Evolutionary conservation across 352 stramenopile species (phyloP), one percentile per base, ranked within the genome.

Genomic region (Phytophthora megakarya): DNA sequence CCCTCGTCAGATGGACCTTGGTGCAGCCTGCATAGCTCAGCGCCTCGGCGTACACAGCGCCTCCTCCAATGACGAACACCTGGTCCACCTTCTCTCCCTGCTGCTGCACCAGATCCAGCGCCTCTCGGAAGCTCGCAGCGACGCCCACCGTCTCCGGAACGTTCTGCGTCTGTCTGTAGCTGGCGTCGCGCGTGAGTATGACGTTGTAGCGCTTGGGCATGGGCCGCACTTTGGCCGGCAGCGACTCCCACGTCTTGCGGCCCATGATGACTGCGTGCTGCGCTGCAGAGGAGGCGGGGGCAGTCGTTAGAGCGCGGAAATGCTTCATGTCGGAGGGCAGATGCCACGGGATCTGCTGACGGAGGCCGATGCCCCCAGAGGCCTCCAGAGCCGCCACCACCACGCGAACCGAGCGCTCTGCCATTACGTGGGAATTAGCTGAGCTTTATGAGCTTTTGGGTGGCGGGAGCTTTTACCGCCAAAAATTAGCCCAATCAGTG

Each of bases 221-320:
- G 11, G 98, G 98, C 3, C 97, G 89, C 60, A 98, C 98, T 69
- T 97, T 98, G 38, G 82, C 37, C 5, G 97, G 97, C 48, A 99
- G 97, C 56, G 95, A 99, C 59, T 99, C 93, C 96, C 97, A 99
- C 16, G 98, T 99, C 79, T 99, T 99, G 42, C 97, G 92, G 15
- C 98, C 98, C 97, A 99, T 99, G 73, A 99, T 97, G 30, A 99
- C 97, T 1, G 97, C 98, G 83, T 99, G 91, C 44, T 96, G 88
- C 37, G 67, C 71, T 9, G 35, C 45, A n/a, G 62, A 44, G 1
- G 37, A 62, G 16, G 53, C 23, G 8, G 44, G 44, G 3, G 33
- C 44, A 35, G 80, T 89, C 5, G 97, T 99, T 19, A 99, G 74
- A 39, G 93, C 66, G 32, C 97, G 96, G 77, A 99, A 99, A 67